These are phyloP conservation scores for Saccharomycopsis malanga DNA, from an alignment of 805 yeast species.

Conservation along the genomic window DNA sequence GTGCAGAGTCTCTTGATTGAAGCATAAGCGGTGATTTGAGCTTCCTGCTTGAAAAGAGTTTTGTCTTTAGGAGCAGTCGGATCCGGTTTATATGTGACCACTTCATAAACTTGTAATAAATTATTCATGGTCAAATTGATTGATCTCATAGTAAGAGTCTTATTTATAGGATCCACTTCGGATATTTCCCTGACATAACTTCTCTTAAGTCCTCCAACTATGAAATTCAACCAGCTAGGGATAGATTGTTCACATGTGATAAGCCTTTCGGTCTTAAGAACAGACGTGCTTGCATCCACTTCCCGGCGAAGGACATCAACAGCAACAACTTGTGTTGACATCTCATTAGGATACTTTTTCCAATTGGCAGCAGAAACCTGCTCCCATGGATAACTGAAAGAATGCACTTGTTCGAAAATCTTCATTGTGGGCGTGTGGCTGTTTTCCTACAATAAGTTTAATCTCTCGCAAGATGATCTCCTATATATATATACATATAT, in stretches of 20 bases:
- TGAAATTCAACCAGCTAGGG: constrained; percentile 68
- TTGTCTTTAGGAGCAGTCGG: constrained; percentile 38
- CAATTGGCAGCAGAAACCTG: constrained; percentile 94
- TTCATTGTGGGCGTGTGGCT: constrained; percentile 47
- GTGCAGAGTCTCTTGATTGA: constrained; percentile 63
- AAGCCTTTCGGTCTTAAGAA: constrained; percentile 73
- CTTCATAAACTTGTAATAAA: constrained; percentile 73
- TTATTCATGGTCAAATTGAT: constrained; percentile 77
- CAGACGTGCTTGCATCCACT: constrained; percentile 43
- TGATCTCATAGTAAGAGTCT: constrained; percentile 73
- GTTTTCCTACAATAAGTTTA: too few relatives aligned
- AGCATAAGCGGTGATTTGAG: constrained; percentile 83
- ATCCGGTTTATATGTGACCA: constrained; percentile 77
- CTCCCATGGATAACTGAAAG: constrained; percentile 83
- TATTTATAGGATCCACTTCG: constrained; percentile 61
- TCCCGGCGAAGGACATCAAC: constrained; percentile 83
- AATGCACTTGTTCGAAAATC: constrained; percentile 62
- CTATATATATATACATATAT: neutral
- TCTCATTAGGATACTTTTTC: constrained; percentile 94
- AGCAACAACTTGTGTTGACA: constrained; percentile 85
- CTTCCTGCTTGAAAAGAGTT: constrained; percentile 72
- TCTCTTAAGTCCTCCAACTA: constrained; percentile 66
- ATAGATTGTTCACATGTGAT: constrained; percentile 84
- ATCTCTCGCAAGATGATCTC: too few relatives aligned
- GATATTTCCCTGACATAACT: constrained; percentile 87